Evolutionary conservation across 177 flowering plant genomes (phyloP).

Genomic region (Vitis hybrid): DNA sequence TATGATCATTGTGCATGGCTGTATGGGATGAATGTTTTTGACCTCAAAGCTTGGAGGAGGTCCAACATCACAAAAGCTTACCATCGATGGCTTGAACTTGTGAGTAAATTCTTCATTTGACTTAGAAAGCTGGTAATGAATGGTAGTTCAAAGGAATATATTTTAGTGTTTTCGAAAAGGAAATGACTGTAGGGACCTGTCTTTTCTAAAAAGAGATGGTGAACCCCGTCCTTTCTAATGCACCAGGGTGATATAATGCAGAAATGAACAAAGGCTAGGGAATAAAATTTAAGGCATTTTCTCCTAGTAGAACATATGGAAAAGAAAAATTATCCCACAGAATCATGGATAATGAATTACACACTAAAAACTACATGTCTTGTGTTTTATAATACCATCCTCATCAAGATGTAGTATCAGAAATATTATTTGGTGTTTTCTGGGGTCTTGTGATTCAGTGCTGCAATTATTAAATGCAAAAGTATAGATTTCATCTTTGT

Average conservation of each 20-base stretch:
- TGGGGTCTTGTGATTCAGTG: background rate
- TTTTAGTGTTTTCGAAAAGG: background rate
- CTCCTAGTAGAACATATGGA: background rate
- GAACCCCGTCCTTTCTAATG: too few species aligned
- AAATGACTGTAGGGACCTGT: background rate
- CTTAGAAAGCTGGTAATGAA: background rate
- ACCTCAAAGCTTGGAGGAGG: constrained; percentile 71
- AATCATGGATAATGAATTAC: background rate
- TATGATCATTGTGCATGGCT: constrained; percentile 60
- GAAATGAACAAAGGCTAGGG: background rate
- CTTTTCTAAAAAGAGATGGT: background rate
- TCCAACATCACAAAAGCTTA: constrained; percentile 52
- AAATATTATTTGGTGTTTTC: too few species aligned
- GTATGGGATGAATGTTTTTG: constrained; percentile 68
- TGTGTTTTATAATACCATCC: background rate
- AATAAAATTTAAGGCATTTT: background rate
- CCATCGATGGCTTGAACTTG: constrained; percentile 62
- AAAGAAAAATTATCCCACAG: too few species aligned
- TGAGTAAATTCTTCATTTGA: constrained; percentile 25
- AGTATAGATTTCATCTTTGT: background rate
- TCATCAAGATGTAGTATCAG: too few species aligned
- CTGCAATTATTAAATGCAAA: background rate
- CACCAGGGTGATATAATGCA: background rate
- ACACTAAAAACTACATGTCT: background rate
- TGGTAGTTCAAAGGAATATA: background rate